Percentiles rank a stretch among this genome's conserved stretches.
These are phyloP conservation scores for Cutaneotrichosporon cyanovorans DNA, from an alignment of 1,284 basidiomycete species.

Conservation along the genomic window DNA sequence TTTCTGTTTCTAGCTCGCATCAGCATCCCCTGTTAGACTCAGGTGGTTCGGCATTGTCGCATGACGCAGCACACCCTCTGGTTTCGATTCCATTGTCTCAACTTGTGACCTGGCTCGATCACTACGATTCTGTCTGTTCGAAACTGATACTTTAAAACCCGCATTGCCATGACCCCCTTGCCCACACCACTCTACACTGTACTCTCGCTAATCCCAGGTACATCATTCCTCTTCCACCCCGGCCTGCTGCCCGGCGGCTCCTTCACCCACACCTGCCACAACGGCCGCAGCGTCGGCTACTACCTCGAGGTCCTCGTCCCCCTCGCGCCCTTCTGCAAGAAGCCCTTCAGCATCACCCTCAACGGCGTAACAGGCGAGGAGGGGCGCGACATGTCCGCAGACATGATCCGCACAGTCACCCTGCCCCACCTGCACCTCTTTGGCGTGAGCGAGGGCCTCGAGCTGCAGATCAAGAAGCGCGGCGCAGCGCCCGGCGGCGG, in stretches of 20 bases:
- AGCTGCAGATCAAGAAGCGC: constrained; percentile 86
- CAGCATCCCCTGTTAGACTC: too few species aligned
- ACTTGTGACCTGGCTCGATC: too few species aligned
- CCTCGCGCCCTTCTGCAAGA: constrained; percentile 90
- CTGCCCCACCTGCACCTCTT: constrained; percentile 87
- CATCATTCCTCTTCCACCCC: constrained; percentile 80
- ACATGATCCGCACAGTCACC: constrained; percentile 85
- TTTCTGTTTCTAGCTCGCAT: too few species aligned
- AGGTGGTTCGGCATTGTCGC: too few species aligned
- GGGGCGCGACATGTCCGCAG: constrained; percentile 78
- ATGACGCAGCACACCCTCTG: too few species aligned
- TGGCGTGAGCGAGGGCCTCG: constrained; percentile 75
- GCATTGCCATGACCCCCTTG: too few species aligned
- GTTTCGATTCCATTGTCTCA: too few species aligned
- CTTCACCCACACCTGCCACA: constrained; percentile 77
- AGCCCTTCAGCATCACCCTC: constrained; percentile 70
- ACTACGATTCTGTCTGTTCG: too few species aligned
- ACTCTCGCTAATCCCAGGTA: constrained; percentile 65
- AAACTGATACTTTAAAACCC: too few species aligned
- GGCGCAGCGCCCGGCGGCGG: constrained; percentile 88
- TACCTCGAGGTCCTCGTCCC: constrained; percentile 86
- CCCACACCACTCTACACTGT: too few species aligned
- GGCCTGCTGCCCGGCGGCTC: constrained; percentile 82
- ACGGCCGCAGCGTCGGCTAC: constrained; percentile 82
- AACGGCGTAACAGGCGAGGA: constrained; percentile 81